Conservation (phyloP, 2,329 filamentous ascomycete genomes). For the Ascochyta viciae-villosae region DNA sequence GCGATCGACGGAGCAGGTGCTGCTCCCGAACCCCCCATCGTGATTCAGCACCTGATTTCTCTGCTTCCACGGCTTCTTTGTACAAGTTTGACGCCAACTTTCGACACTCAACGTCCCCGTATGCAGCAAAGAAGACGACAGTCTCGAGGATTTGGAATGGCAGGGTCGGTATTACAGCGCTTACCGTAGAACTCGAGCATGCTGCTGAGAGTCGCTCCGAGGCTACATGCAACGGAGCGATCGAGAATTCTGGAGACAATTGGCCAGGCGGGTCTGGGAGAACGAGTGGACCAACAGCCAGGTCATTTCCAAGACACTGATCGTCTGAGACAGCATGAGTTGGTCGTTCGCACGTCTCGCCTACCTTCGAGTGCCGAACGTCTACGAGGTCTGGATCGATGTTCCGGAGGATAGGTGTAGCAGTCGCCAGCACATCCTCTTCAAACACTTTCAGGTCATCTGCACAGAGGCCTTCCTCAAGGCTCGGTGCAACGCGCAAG, state of each 20-base stretch:
- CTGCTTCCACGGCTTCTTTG: background rate
- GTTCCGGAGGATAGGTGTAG: background rate
- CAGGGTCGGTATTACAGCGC: background rate
- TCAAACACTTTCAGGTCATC: slow-evolving; percentile 1
- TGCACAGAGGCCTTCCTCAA: background rate
- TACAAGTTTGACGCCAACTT: background rate
- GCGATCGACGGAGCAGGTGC: background rate
- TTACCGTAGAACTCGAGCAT: background rate
- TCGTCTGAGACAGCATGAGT: background rate
- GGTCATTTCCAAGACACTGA: background rate
- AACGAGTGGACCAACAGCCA: background rate
- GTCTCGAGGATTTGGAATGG: background rate
- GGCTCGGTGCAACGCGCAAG: slow-evolving; percentile 4
- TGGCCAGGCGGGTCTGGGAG: background rate
- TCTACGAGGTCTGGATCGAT: slow-evolving; percentile 5
- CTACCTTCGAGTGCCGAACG: background rate
- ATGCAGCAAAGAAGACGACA: slow-evolving; percentile 1
- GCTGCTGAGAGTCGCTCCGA: background rate
- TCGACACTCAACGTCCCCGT: background rate
- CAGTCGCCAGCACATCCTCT: background rate
- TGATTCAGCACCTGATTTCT: too few species aligned
- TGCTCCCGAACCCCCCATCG: background rate
- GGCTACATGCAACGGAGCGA: background rate
- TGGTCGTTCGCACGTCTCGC: background rate
- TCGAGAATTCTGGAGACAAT: background rate